Evolutionary conservation across 768 basidiomycete species (phyloP).

Genomic region (Naematelia encephala): DNA sequence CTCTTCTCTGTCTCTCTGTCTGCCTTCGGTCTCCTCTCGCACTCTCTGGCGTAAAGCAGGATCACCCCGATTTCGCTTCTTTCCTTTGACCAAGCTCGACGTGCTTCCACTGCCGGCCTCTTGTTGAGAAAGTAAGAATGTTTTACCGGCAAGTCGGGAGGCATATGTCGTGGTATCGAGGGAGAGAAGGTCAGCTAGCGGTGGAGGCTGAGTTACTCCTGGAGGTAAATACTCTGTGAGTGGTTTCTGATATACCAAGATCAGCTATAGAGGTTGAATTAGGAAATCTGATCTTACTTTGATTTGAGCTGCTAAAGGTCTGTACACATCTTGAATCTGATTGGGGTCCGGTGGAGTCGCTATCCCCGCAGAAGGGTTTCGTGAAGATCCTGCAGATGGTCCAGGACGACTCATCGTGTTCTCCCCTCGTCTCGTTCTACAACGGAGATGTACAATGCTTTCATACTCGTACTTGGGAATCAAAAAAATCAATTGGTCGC

Average conservation of each 20-base stretch:
- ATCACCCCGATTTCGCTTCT: conserved; percentile 34
- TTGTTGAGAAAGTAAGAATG: conserved; percentile 13
- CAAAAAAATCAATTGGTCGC: background rate
- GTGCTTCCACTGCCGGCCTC: background rate
- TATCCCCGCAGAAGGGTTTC: background rate
- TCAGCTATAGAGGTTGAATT: background rate
- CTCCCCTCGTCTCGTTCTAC: background rate
- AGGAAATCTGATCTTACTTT: conserved; percentile 9
- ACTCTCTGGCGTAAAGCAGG: conserved; percentile 10
- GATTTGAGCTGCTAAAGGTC: conserved; percentile 12
- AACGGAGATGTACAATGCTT: too few relatives aligned
- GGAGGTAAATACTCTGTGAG: conserved; percentile 28
- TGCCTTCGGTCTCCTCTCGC: conserved; percentile 8
- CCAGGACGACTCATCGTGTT: background rate
- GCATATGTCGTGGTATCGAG: conserved; percentile 30
- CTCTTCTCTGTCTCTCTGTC: conserved; percentile 9
- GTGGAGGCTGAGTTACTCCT: conserved; percentile 2
- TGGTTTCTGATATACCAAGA: conserved; percentile 39
- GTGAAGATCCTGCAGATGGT: background rate
- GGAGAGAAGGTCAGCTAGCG: conserved; percentile 24
- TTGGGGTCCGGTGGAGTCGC: conserved; percentile 3
- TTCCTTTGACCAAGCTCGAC: conserved; percentile 25
- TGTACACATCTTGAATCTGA: conserved; percentile 15
- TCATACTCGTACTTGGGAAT: too few relatives aligned
- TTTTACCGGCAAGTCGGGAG: conserved; percentile 33